Evolutionary conservation across 257 asterid genomes (phyloP).

Genomic region (Solanum corneliomulleri): DNA sequence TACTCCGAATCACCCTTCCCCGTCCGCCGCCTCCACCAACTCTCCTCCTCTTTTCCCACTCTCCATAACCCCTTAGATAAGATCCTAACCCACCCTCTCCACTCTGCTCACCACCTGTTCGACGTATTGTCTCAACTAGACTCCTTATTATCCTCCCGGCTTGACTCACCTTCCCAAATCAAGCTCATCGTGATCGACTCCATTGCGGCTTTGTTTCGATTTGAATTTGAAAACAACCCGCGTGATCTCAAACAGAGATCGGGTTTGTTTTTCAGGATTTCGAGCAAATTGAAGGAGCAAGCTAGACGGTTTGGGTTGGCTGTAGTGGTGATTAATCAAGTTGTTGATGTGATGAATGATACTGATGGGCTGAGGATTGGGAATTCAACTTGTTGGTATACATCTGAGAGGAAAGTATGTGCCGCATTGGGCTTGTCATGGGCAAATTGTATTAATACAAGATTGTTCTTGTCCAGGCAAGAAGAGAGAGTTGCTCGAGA

Average conservation of each 20-base stretch:
- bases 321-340: slow-evolving; percentile 77
- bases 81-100: slow-evolving; percentile 48
- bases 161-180: slow-evolving; percentile 15
- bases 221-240: slow-evolving; percentile 61
- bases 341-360: slow-evolving; percentile 59
- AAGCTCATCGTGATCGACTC: slow-evolving; percentile 76
- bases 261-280: slow-evolving; percentile 54
- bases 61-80: slow-evolving; percentile 33
- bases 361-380: slow-evolving; percentile 47
- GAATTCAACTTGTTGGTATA: slow-evolving; percentile 30
- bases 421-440: slow-evolving; percentile 86
- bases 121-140: slow-evolving; percentile 69
- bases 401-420: slow-evolving; percentile 70
- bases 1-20: slow-evolving; percentile 89
- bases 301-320: slow-evolving; percentile 59
- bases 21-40: slow-evolving; percentile 66
- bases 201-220: slow-evolving; percentile 72
- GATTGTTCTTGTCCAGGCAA: slow-evolving; percentile 63
- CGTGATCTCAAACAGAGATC: slow-evolving; percentile 58
- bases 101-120: slow-evolving; percentile 78
- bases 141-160: slow-evolving; percentile 7
- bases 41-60: slow-evolving; percentile 29
- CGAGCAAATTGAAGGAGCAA: slow-evolving; percentile 48
- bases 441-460: slow-evolving; percentile 86
- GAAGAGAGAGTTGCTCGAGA: slow-evolving; percentile 38